Evolutionary conservation across 2,329 filamentous ascomycete species (phyloP).

Genomic region (Sphaerulina populicola): DNA sequence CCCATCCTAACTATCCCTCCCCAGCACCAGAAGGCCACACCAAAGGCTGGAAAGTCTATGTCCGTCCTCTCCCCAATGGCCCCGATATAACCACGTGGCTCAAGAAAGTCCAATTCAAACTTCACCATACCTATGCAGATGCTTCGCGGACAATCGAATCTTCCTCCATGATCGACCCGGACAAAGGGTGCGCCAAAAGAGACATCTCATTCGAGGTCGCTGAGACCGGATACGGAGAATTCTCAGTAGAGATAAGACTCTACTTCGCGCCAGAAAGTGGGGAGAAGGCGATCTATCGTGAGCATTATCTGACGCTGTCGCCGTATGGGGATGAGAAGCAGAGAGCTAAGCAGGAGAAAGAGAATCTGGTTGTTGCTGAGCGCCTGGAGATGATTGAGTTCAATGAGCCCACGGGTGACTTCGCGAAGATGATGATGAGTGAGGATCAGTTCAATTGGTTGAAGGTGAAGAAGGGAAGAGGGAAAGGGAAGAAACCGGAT

Average conservation of each 20-base stretch:
- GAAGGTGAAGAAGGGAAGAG: conserved; percentile 50
- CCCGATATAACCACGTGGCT: conserved; percentile 88
- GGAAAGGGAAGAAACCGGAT: conserved; percentile 44
- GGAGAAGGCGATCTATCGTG: conserved; percentile 93
- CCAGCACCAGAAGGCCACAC: conserved; percentile 83
- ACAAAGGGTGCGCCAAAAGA: conserved; percentile 3
- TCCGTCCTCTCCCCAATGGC: conserved; percentile 79
- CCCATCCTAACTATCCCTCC: conserved; percentile 66
- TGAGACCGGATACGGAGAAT: conserved; percentile 97
- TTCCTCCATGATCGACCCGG: conserved; percentile 16
- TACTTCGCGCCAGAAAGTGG: conserved; percentile 81
- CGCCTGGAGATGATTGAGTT: conserved; percentile 92
- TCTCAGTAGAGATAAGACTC: conserved; percentile 89
- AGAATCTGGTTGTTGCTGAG: conserved; percentile 63
- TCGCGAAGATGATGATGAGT: conserved; percentile 77
- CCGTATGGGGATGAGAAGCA: conserved; percentile 76
- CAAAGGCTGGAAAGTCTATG: conserved; percentile 92
- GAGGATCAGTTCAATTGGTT: conserved; percentile 53
- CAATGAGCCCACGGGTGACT: conserved; percentile 89
- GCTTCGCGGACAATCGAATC: conserved; percentile 76
- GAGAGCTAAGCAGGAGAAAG: conserved; percentile 55
- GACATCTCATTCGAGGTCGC: conserved; percentile 64
- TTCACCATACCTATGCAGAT: conserved; percentile 94
- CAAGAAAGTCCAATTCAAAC: conserved; percentile 93
- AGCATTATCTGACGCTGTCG: conserved; percentile 84